Percentiles rank a stretch among this genome's conserved stretches.
These are phyloP conservation scores for Ogataea pilisensis DNA, from an alignment of 805 yeast genomes.

Conservation along the genomic window DNA sequence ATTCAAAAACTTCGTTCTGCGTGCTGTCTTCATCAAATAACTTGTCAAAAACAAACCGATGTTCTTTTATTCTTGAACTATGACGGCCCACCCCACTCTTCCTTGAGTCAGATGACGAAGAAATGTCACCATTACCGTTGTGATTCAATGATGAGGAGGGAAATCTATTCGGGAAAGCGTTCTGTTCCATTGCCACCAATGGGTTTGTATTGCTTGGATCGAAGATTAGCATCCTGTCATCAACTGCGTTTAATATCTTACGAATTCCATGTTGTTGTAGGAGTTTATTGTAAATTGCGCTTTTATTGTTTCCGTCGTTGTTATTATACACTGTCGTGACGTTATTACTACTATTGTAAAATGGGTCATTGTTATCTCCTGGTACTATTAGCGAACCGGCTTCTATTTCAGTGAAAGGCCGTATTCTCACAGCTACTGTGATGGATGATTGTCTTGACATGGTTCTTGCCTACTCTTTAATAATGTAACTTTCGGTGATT, in stretches of 20 bases:
- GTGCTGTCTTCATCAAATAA: conserved; percentile 62
- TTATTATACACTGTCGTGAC: not conserved
- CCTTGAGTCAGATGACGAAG: conserved; percentile 7
- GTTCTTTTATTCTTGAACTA: conserved; percentile 58
- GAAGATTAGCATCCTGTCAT: conserved; percentile 79
- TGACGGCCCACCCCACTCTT: conserved; percentile 22
- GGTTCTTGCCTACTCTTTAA: no score
- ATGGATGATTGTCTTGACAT: conserved; percentile 48
- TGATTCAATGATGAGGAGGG: not conserved
- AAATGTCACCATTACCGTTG: conserved; percentile 3
- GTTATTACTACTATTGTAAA: conserved; percentile 1
- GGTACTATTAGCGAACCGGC: conserved; percentile 10
- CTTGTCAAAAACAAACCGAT: conserved; percentile 76
- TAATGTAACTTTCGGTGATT: no score
- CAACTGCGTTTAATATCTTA: conserved; percentile 73
- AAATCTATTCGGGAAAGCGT: conserved; percentile 18
- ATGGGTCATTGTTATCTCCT: conserved; percentile 1
- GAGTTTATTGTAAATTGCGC: conserved; percentile 6
- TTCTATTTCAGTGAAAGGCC: conserved; percentile 74
- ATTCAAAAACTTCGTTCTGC: conserved; percentile 63
- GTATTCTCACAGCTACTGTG: conserved; percentile 72
- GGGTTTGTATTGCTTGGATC: conserved; percentile 81
- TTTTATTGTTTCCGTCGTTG: conserved; percentile 33
- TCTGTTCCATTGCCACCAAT: conserved; percentile 42
- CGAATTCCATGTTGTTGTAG: conserved; percentile 44